phyloP scores from a whole-genome alignment of 1,139 yeast species.

The Sugiyamaella novakii region DNA sequence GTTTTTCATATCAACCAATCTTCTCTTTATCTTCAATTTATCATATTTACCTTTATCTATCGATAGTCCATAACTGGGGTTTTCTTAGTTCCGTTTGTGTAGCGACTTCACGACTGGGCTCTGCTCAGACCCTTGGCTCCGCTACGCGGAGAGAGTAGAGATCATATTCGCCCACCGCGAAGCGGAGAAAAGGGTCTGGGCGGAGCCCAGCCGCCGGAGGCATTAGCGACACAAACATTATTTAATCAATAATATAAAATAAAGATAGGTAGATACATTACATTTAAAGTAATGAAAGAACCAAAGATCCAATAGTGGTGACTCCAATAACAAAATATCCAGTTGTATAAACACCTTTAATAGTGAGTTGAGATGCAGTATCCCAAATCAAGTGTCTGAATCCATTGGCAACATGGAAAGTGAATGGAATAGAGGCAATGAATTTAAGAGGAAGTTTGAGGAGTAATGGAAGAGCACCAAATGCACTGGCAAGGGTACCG shows the following conservation, averaged over 20 bases:
- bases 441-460: conserved; percentile 68
- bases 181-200: conserved; percentile 3
- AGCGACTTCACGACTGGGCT: neutral
- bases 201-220: conserved; percentile 8
- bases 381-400: conserved; percentile 95
- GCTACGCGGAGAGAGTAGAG: too few relatives aligned
- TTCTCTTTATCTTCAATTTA: too few relatives aligned
- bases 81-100: neutral
- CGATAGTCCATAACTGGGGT: too few relatives aligned
- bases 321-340: conserved; percentile 82
- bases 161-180: too few relatives aligned
- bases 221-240: too few relatives aligned
- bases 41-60: too few relatives aligned
- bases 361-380: conserved; percentile 70
- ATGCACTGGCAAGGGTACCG: conserved; percentile 53
- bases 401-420: conserved; percentile 84
- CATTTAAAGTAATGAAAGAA: conserved; percentile 41
- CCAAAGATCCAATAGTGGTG: conserved; percentile 65
- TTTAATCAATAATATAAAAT: too few relatives aligned
- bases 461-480: conserved; percentile 58
- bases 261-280: too few relatives aligned
- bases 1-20: too few relatives aligned
- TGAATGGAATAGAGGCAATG: conserved; percentile 76
- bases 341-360: conserved; percentile 88
- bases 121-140: conserved; percentile 1